Percentiles rank a stretch among this genome's conserved stretches.
These are phyloP conservation scores for Mycena polygramma DNA, from an alignment of 768 basidiomycete genomes.

Conservation along the genomic window DNA sequence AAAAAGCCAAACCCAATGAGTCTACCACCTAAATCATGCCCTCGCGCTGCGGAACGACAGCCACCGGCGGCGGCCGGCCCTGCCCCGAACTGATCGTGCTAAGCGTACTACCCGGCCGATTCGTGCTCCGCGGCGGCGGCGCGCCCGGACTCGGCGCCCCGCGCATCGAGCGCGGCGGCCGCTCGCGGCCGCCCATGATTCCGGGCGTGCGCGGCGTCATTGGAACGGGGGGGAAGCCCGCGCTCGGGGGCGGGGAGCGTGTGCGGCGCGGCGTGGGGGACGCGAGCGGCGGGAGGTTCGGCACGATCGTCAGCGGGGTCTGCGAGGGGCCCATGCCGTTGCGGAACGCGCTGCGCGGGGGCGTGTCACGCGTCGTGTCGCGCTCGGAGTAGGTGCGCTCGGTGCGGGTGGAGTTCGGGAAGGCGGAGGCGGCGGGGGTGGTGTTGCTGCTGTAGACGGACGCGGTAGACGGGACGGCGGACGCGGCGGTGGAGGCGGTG, in stretches of 20 bases:
- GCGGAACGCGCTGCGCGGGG: slow-evolving; percentile 10
- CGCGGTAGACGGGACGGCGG: neutral
- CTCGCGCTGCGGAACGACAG: slow-evolving; percentile 64
- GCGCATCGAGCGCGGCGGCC: slow-evolving; percentile 14
- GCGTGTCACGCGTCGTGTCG: neutral
- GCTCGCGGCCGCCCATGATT: slow-evolving; percentile 38
- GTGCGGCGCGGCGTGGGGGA: slow-evolving; percentile 51
- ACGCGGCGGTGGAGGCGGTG: slow-evolving; percentile 10
- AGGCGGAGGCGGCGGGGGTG: slow-evolving; percentile 33
- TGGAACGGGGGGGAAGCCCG: slow-evolving; percentile 14
- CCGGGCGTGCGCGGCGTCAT: neutral
- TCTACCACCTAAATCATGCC: slow-evolving; percentile 65
- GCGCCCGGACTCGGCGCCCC: slow-evolving; percentile 35
- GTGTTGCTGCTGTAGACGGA: slow-evolving; percentile 25
- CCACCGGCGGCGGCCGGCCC: slow-evolving; percentile 61
- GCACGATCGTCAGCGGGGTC: slow-evolving; percentile 31
- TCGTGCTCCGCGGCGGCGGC: slow-evolving; percentile 74
- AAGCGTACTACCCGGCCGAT: slow-evolving; percentile 71
- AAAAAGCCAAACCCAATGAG: neutral
- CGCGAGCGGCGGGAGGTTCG: slow-evolving; percentile 44
- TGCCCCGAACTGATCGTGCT: slow-evolving; percentile 32
- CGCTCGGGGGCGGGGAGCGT: slow-evolving; percentile 48
- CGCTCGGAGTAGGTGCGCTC: neutral
- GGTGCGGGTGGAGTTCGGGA: neutral
- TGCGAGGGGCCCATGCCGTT: slow-evolving; percentile 13